A percentile compares a stretch with the other conserved stretches of the same genome.
Conservation (phyloP, 139 green algal genomes). For the Chlamydomonas urium region DNA sequence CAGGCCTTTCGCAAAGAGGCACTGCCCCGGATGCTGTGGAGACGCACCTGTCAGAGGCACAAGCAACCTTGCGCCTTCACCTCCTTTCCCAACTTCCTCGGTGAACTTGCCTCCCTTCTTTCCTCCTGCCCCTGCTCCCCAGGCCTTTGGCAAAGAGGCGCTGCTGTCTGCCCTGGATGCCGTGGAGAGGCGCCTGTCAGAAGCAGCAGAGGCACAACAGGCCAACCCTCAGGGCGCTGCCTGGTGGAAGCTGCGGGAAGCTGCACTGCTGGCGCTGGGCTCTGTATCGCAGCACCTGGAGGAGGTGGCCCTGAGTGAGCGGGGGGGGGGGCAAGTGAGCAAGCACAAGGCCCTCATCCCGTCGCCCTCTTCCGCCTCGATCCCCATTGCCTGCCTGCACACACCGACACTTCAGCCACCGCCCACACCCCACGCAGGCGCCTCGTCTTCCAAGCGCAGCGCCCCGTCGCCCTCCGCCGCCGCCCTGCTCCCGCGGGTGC, state of each 20-base stretch:
- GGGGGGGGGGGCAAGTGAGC: background rate
- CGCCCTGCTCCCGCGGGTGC: background rate
- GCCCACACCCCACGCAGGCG: too few species aligned
- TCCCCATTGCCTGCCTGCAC: too few species aligned
- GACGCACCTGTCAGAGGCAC: conserved; percentile 31
- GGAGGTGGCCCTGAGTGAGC: background rate
- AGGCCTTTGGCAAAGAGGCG: conserved; percentile 38
- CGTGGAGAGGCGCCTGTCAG: conserved; percentile 26
- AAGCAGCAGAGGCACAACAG: conserved; percentile 33
- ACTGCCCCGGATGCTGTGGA: conserved; percentile 33
- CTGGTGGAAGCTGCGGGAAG: conserved; percentile 79
- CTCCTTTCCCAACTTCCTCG: too few species aligned
- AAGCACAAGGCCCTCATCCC: background rate
- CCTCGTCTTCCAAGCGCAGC: too few species aligned
- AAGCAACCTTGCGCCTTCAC: too few species aligned
- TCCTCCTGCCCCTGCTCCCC: background rate
- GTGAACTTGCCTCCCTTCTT: background rate
- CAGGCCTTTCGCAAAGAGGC: conserved; percentile 39
- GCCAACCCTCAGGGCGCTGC: background rate
- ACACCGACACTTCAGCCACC: too few species aligned
- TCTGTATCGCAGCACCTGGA: conserved; percentile 32
- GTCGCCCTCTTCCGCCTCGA: too few species aligned
- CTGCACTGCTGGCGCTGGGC: conserved; percentile 68
- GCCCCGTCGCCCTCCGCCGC: too few species aligned
- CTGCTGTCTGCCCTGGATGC: conserved; percentile 26